phyloP scores from a whole-genome alignment of 768 basidiomycete genomes.

The Fibroporia radiculosa region DNA sequence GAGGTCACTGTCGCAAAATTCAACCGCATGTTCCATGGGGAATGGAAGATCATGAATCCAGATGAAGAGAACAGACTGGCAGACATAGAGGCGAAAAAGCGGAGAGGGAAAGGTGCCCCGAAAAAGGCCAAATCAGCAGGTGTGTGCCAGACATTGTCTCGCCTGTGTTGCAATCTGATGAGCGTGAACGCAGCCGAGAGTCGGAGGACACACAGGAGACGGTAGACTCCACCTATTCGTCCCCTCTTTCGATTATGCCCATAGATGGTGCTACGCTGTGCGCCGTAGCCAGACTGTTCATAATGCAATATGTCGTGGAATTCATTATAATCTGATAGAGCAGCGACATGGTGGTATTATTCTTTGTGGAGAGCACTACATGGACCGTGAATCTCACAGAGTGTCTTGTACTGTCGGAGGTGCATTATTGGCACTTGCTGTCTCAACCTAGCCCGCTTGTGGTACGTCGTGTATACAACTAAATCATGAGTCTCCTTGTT shows the following conservation, averaged over 20 bases:
- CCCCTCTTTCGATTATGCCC: background rate
- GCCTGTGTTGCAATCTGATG: background rate
- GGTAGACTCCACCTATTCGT: slow-evolving; percentile 12
- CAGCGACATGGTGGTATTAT: too few species aligned
- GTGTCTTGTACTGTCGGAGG: too few species aligned
- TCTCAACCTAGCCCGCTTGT: too few species aligned
- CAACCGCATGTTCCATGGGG: slow-evolving; percentile 30
- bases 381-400: too few species aligned
- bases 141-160: slow-evolving; percentile 25
- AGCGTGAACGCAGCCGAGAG: slow-evolving; percentile 35
- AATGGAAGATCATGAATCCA: slow-evolving; percentile 46
- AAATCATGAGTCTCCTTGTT: too few species aligned
- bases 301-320: too few species aligned
- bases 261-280: too few species aligned
- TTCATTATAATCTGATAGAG: too few species aligned
- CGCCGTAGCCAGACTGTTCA: too few species aligned
- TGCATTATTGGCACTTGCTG: too few species aligned
- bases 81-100: slow-evolving; percentile 61
- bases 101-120: slow-evolving; percentile 77
- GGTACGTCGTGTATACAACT: too few species aligned
- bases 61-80: slow-evolving; percentile 59
- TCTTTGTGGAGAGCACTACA: too few species aligned
- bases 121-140: slow-evolving; percentile 70
- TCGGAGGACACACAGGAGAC: slow-evolving; percentile 40
- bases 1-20: slow-evolving; percentile 48